Conservation (phyloP, 352 stramenopile species). For the Globisporangium viniferum region DNA sequence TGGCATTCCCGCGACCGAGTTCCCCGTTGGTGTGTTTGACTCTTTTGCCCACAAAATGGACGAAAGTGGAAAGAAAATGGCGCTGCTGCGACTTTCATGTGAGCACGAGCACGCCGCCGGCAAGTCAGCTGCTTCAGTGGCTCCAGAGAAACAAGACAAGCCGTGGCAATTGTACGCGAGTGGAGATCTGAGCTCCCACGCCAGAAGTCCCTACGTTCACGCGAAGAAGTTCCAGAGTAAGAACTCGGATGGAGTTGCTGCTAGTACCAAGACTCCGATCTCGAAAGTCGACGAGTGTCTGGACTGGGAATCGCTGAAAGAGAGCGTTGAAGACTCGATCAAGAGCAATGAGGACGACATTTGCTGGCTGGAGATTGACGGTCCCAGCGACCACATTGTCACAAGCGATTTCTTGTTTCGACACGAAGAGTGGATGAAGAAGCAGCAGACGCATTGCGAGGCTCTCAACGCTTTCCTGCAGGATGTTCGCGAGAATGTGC, state of each 20-base stretch:
- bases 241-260: not conserved
- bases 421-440: conserved; percentile 65
- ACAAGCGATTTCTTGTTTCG: conserved; percentile 60
- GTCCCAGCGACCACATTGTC: conserved; percentile 26
- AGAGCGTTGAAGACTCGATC: conserved; percentile 28
- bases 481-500: conserved; percentile 32
- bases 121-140: not conserved
- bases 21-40: conserved; percentile 48
- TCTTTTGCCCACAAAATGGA: conserved; percentile 63
- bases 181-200: conserved; percentile 48
- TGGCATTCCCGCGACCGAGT: conserved; percentile 51
- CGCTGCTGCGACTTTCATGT: conserved; percentile 39
- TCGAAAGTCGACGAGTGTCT: conserved; percentile 29
- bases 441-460: conserved; percentile 47
- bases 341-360: conserved; percentile 34
- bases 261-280: conserved; percentile 6
- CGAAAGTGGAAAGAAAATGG: conserved; percentile 41
- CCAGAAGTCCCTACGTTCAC: conserved; percentile 54
- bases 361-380: conserved; percentile 76
- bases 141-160: conserved; percentile 35
- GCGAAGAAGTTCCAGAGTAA: conserved; percentile 21
- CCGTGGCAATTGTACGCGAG: conserved; percentile 74
- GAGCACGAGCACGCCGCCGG: not conserved
- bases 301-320: conserved; percentile 33
- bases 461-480: conserved; percentile 48